These are phyloP conservation scores for Pleochaeta shiraiana DNA, from an alignment of 2,329 filamentous ascomycete species.

Conservation along the genomic window DNA sequence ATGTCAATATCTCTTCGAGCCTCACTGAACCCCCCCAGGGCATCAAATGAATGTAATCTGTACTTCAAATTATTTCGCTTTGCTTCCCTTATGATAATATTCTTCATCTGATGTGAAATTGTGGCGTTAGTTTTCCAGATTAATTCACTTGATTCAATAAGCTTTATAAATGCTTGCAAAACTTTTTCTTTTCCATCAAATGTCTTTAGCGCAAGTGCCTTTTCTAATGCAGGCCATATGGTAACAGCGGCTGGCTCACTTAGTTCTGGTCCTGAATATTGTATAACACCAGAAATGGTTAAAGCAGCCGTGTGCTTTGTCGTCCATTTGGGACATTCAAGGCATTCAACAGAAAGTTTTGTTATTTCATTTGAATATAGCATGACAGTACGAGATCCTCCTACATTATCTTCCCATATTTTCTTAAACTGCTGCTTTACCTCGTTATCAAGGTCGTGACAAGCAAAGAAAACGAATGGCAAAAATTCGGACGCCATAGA, in stretches of 20 bases:
- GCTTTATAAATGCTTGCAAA: constrained; percentile 55
- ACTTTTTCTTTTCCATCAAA: constrained; percentile 84
- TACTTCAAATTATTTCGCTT: constrained; percentile 82
- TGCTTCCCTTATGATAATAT: constrained; percentile 66
- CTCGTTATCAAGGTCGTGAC: constrained; percentile 65
- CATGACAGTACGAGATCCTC: constrained; percentile 58
- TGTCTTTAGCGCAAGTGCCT: constrained; percentile 66
- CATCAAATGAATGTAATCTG: constrained; percentile 49
- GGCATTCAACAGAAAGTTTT: constrained; percentile 37
- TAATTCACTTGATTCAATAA: constrained; percentile 40
- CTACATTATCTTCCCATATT: constrained; percentile 81
- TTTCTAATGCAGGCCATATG: constrained; percentile 71
- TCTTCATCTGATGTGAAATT: constrained; percentile 46
- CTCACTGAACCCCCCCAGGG: constrained; percentile 50
- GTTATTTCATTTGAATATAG: constrained; percentile 74
- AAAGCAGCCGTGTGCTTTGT: constrained; percentile 77
- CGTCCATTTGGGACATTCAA: constrained; percentile 70
- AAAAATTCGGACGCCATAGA: constrained; percentile 52
- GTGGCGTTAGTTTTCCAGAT: constrained; percentile 31
- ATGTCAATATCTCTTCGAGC: constrained; percentile 47
- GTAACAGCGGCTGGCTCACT: constrained; percentile 34
- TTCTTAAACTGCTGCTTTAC: constrained; percentile 61
- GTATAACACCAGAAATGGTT: constrained; percentile 51
- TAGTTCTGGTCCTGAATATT: constrained; percentile 41
- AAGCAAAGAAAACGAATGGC: constrained; percentile 72